Conservation (phyloP, 2,329 filamentous ascomycete genomes). For the Chlorencoelia australis region DNA sequence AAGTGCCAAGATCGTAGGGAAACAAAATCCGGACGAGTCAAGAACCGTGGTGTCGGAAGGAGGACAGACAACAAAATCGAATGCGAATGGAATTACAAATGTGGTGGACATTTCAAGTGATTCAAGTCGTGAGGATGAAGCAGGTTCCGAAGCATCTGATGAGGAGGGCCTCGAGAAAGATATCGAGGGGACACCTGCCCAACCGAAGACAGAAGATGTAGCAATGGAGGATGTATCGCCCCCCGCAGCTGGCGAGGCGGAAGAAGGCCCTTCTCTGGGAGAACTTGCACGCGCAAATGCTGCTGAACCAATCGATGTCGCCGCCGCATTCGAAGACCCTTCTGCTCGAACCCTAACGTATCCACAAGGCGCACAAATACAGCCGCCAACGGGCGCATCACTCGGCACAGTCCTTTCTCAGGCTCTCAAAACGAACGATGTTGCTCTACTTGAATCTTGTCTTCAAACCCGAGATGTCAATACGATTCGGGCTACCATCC, state of each 20-base stretch:
- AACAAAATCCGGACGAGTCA: slow-evolving; percentile 47
- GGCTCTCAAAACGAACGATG: slow-evolving; percentile 85
- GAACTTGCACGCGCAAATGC: slow-evolving; percentile 66
- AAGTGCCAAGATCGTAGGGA: slow-evolving; percentile 40
- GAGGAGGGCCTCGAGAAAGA: slow-evolving; percentile 35
- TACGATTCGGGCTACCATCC: slow-evolving; percentile 80
- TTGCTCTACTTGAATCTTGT: slow-evolving; percentile 81
- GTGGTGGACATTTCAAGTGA: slow-evolving; percentile 51
- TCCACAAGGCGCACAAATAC: slow-evolving; percentile 17
- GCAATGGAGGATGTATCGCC: slow-evolving; percentile 28
- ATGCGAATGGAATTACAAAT: slow-evolving; percentile 13
- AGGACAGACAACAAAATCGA: slow-evolving; percentile 15
- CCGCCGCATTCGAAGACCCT: slow-evolving; percentile 42
- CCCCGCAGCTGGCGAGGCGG: slow-evolving; percentile 28
- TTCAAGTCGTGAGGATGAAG: slow-evolving; percentile 37
- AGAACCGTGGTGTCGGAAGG: slow-evolving; percentile 40
- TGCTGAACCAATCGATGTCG: slow-evolving; percentile 67
- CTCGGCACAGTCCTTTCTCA: slow-evolving; percentile 89
- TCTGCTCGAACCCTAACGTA: slow-evolving; percentile 14
- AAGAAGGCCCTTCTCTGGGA: slow-evolving; percentile 61
- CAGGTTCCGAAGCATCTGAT: slow-evolving; percentile 32
- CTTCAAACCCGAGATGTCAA: slow-evolving; percentile 67
- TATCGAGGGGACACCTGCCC: slow-evolving; percentile 30
- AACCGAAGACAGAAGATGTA: slow-evolving; percentile 26
- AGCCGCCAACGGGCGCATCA: slow-evolving; percentile 59